These are phyloP conservation scores for Fusarium marasasianum DNA, from an alignment of 2,329 filamentous ascomycete species.

Conservation along the genomic window DNA sequence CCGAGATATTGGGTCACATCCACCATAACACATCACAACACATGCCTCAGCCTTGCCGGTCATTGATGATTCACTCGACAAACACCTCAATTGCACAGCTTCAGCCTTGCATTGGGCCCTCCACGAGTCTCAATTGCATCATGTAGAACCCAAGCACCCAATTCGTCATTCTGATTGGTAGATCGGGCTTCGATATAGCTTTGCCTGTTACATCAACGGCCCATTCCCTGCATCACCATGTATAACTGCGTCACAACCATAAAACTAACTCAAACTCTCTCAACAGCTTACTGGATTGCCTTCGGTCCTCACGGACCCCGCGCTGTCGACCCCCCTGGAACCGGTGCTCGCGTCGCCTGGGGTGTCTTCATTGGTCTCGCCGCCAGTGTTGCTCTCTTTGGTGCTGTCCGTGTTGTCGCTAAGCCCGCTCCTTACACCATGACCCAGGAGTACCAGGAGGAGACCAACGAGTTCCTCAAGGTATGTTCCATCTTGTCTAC, in stretches of 20 bases:
- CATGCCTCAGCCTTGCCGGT: constrained; percentile 2
- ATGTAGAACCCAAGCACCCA: constrained; percentile 30
- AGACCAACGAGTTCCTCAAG: constrained; percentile 91
- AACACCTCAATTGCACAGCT: constrained; percentile 11
- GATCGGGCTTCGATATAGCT: constrained; percentile 23
- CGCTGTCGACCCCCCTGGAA: constrained; percentile 82
- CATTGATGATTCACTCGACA: constrained; percentile 31
- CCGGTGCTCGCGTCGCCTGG: constrained; percentile 80
- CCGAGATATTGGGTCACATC: constrained; percentile 33
- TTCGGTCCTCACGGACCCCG: constrained; percentile 97
- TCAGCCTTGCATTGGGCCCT: constrained; percentile 35
- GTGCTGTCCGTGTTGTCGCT: constrained; percentile 75
- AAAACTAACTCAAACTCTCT: constrained; percentile 53
- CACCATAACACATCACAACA: constrained; percentile 13
- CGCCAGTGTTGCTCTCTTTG: constrained; percentile 77
- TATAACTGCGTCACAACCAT: constrained; percentile 20
- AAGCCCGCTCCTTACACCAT: constrained; percentile 82
- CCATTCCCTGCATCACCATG: constrained; percentile 21
- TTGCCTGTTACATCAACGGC: constrained; percentile 18
- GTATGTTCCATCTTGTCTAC: constrained; percentile 57
- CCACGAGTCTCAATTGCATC: constrained; percentile 41
- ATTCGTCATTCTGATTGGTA: constrained; percentile 39
- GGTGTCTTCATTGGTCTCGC: constrained; percentile 76
- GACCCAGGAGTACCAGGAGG: constrained; percentile 97
- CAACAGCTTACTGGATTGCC: constrained; percentile 95